Base-by-base conservation (phyloP, 768 basidiomycete species). In the Termitomyces sp. region DNA sequence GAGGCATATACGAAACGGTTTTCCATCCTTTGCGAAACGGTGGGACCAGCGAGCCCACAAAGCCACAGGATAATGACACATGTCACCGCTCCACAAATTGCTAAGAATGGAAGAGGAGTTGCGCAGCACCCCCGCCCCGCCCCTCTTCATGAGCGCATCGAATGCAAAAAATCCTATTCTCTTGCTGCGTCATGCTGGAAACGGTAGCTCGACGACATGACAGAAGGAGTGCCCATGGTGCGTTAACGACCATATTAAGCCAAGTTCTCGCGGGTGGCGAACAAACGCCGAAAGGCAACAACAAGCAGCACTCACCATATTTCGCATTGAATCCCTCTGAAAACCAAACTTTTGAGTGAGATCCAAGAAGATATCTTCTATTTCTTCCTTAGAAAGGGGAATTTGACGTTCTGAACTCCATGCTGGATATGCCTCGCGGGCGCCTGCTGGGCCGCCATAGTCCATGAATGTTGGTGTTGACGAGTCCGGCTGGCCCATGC, bases 311-410 rank as follows among this genome's bases (percentile, higher is more conserved):
- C 73, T 58, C 62, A 93, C 90, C 90, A 92, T 97, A 79, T 93
- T 98, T 58, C 93, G 79, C 91, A 93, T 94, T 15, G 88, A 90
- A 69, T 95, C 93, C 55, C 87, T 79, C 74, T 95, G 97, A 68
- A 99, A 99, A 58, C 97, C 97, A 72, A 98, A 99, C 73, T 98
- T 99, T 78, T 98, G 94, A 26, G 93, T 88, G 34, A 99, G 79
- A 75, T 98, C 97, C 49, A 98, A 82, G 68, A 98, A 92, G 48
- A 99, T 92, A 67, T 99, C 97, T 69, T 98, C 96, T 54, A 98
- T 98, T 76, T 98, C 97, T 71, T 99, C 97, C 77, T 98, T 98
- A 19, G 93, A 95, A 14, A 99, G 77, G n/a, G 96, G 96, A 58
- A 98, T 97, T 61, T 90, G 85, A 14, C 90, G 86, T 50, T 98